Conservation (phyloP, 495 filamentous ascomycete genomes). For the Letharia lupina region DNA sequence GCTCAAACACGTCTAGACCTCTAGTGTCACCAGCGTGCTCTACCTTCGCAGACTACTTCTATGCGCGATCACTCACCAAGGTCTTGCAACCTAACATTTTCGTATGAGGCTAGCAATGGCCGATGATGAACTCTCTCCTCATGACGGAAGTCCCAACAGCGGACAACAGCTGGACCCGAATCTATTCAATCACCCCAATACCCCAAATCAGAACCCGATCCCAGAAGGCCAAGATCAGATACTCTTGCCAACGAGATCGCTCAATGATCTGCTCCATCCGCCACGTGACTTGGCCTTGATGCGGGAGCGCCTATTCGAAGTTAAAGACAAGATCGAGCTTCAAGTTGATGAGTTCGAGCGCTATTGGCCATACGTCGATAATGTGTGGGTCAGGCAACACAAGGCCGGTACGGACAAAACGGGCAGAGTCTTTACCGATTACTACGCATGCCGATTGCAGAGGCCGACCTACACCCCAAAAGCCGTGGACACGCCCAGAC, state of each 20-base stretch:
- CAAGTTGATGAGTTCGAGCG: constrained; percentile 43
- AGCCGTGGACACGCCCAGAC: constrained; percentile 21
- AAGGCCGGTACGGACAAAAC: constrained; percentile 41
- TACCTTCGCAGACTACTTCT: neutral
- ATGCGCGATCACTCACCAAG: neutral
- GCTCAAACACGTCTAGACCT: neutral
- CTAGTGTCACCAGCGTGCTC: neutral
- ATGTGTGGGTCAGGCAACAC: constrained; percentile 47
- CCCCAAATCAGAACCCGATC: neutral
- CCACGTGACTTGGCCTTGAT: constrained; percentile 38
- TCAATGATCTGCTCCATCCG: constrained; percentile 32
- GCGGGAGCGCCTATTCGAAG: constrained; percentile 42
- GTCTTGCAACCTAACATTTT: neutral
- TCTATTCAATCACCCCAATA: neutral
- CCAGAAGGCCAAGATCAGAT: constrained; percentile 10
- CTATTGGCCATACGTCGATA: constrained; percentile 49
- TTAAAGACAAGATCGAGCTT: constrained; percentile 46
- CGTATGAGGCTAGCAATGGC: constrained; percentile 7
- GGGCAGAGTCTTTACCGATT: constrained; percentile 43
- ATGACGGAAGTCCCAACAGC: constrained; percentile 1
- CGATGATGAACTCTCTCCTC: constrained; percentile 4
- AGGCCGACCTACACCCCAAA: constrained; percentile 34
- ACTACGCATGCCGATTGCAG: constrained; percentile 45
- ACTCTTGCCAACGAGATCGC: constrained; percentile 18
- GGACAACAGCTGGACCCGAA: constrained; percentile 11